Evolutionary conservation across 2,329 filamentous ascomycete genomes (phyloP), one percentile per base, ranked within the genome.

Genomic region (Biscogniauxia mediterranea): DNA sequence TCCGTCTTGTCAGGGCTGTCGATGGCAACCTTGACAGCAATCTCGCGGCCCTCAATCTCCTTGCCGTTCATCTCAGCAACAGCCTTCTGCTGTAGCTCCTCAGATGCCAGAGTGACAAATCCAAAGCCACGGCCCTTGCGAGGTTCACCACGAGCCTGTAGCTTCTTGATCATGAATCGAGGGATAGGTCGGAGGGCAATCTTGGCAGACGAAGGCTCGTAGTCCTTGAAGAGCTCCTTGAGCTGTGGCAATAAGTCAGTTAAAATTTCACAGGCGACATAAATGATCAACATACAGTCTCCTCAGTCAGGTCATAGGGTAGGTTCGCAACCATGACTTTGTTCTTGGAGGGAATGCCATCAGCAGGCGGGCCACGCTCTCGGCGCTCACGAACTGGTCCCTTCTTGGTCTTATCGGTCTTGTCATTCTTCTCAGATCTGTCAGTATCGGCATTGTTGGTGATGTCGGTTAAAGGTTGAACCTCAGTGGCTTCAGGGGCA

Each of bases 301-400:
- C 93, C 83, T 99, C 95, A 73, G 90, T 94, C 78, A 98, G 86
- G 82, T 99, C 94, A 76, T 99, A 99, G 57, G 95, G 95, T 66
- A 99, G 88, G 85, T 99, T 99, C 75, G 95, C 95, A 74, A 99
- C 95, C 95, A 99, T 99, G 81, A 99, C 92, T 90, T 99, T 99
- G 80, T 91, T 98, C 89, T 97, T 97, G 80, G 94, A 98, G 69
- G 95, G 90, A 74, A 99, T 92, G 71, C 95, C 95, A 77, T 99
- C 94, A 79, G 96, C 94, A 63, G 95, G 95, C 68, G 95, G 95
- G 66, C 95, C 95, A 78, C 95, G 93, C 87, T 97, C 85, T 71
- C 86, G 84, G 72, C 85, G 83, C 81, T 87, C 84, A 73, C 84
- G 84, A 72, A 81, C 80, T 71, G 80, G 78, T 65, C 83, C 84